These are phyloP conservation scores for Dendrobium nobile DNA, from an alignment of 106 monocot genomes.

Conservation along the genomic window DNA sequence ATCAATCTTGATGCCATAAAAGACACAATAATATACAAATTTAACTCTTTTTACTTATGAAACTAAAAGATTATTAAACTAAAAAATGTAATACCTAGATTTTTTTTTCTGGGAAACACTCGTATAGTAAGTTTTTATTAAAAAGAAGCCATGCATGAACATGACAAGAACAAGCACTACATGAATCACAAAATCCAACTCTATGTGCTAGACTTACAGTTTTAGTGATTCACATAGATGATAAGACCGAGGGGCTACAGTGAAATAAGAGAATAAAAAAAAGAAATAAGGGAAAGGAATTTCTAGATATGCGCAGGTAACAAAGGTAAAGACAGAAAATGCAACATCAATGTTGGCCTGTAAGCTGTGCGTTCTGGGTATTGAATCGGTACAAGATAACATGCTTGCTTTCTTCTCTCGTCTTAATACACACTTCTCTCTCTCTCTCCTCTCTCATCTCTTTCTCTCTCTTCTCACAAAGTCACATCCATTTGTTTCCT, in stretches of 20 bases:
- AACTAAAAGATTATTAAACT: too few relatives aligned
- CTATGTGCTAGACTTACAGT: background rate
- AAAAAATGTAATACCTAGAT: too few relatives aligned
- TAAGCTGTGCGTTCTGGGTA: slow-evolving; percentile 3
- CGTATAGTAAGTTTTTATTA: too few relatives aligned
- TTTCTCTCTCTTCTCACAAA: slow-evolving; percentile 3
- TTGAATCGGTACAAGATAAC: slow-evolving; percentile 9
- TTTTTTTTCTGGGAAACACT: too few relatives aligned
- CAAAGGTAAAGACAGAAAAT: slow-evolving; percentile 30
- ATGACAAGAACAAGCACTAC: background rate
- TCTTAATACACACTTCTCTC: background rate
- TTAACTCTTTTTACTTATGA: too few relatives aligned
- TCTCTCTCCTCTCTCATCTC: background rate
- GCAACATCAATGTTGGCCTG: slow-evolving; percentile 17
- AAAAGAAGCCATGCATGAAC: background rate
- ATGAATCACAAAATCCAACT: slow-evolving; percentile 1
- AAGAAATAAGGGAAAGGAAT: slow-evolving; percentile 9
- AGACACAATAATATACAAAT: too few relatives aligned
- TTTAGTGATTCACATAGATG: background rate
- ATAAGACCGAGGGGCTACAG: slow-evolving; percentile 5
- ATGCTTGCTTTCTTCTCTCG: slow-evolving; percentile 10
- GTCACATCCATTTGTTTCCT: background rate
- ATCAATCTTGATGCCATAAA: too few relatives aligned
- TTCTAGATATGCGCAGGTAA: slow-evolving; percentile 22
- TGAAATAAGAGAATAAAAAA: background rate